Evolutionary conservation across 108 stramenopile species (phyloP), one percentile per base, ranked within the genome.

Genomic region (Fragilaria radians): DNA sequence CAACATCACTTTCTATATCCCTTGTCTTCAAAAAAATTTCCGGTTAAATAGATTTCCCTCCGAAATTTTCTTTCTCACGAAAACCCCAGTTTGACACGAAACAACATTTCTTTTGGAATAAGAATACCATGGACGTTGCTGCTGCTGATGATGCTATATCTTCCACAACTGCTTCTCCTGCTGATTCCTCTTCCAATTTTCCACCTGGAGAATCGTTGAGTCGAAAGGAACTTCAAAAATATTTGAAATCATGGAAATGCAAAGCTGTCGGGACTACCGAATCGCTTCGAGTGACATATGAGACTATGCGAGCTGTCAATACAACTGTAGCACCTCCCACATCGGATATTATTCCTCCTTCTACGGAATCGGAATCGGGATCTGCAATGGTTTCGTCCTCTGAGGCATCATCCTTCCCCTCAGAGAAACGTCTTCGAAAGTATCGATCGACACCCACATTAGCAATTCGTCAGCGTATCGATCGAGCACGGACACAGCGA

Each of bases 391-490:
- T 18, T 14, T 45, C 42, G 42, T 14, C 42, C 18, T 18, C 18
- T 18, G 18, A 45, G 42, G 18, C 11, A 11, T 18, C 42, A 11
- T 14, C 11, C 14, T 18, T 18, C 42, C 14, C 18, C 14, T 14
- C 11, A 1, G 73, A 74, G 47, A 72, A 77, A 27, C 66, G 76
- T 9, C 46, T 65, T 24, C 63, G 65, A 32, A 62, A 63, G 29
- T 65, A 48, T 23, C 76, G 76, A 23, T 21, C 45, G 18, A 21
- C 22, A n/a, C 52, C 49, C 36, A 46, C 76, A 26, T 7, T 7
- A 29, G 46, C 25, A 9, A 57, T 65, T 31, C 62, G 46, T 27
- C 32, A 77, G 30, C 71, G 76, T 2, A 77, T 77, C 53, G 57
- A 63, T 1, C 56, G 76, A 21, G 70, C 71, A 25, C 27, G 31